Base-by-base conservation (phyloP, 192 early-diverging fungal species). In the Backusella tarrabulga region DNA sequence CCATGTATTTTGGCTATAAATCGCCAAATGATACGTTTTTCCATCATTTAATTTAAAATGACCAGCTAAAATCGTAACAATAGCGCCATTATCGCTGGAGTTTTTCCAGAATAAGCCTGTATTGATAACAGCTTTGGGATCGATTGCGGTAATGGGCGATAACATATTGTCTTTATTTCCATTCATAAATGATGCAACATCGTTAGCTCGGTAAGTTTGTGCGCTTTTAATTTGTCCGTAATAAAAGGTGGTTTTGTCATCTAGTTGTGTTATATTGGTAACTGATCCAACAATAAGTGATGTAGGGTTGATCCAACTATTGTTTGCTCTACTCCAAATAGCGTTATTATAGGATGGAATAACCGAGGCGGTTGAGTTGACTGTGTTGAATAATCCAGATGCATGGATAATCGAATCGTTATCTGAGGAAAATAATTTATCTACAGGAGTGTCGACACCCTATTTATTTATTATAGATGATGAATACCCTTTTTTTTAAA, bases 101-200 rank as follows among this genome's bases (percentile, higher is more conserved):
- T 86, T 85, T 38, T 89, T 79, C 75, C 86, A 92, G 73, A 87
- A 87, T 35, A 87, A 40, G 3, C 87, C 91, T 2, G 87, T 76
- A 54, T 87, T 86, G n/a, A 91, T 78, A 3, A 73, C 71, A 32
- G 86, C 77, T 9, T 77, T 50, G 0, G 77, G 26, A 35, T 52
- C 42, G 19, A 46, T 72, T 29, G 19, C 4, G 40, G 52, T 21
- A 14, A 76, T 36, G 23, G 26, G 34, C 12, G 56, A 40, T n/a
- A 17, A 46, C 11, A 63, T 1, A 0, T 23, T 29, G 38, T 42
- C 76, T 68, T 70, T 26, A 0, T 32, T 50, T 11, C 72, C 34
- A 67, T 50, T 32, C 41, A 68, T 56, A 9, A 78, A 14, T 34
- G 38, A 38, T 34, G 79, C 50, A 63, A 68, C 26, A 67, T 29